Base-by-base conservation (phyloP, 83 land plant species). In the Isoetes engelmannii region DNA sequence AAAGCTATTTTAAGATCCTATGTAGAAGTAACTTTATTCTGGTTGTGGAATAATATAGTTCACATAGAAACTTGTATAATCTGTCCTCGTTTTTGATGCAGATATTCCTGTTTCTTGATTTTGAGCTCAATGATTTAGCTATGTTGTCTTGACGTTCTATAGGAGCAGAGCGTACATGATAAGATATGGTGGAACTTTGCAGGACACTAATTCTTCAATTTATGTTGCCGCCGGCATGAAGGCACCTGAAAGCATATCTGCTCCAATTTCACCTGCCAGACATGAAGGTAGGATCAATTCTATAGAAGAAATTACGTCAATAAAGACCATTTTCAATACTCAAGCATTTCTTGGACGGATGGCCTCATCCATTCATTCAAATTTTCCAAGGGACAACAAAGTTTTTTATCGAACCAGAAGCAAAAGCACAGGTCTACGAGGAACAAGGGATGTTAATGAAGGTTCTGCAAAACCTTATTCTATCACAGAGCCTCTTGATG, bases 201-300 rank as follows among this genome's bases (percentile, higher is more conserved):
- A 59, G 62, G 62, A 59, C 10, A 59, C 62, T 37, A 59, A 42
- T 59, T 37, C 62, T 18, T 18, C 18, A 42, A 18, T 18, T 7
- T 59, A 7, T 12, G 3, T 12, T 10, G 19, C 8, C 1, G 62
- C 12, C 3, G 10, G 28, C 9, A 19, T 2, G 62, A 12, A 18
- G 28, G 9, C 12, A 12, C 18, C 62, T 8, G 62, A 42, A 18
- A 59, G 62, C 62, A 59, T 20, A 59, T 59, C 62, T 8, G 62
- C 62, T 59, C 62, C 62, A 59, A 0, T 59, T 37, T 59, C 62
- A 12, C 62, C 62, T 8, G 20, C 28, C 8, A 59, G 62, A 59
- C 18, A 18, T 8, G 19, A 59, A 18, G 17, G 15, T 15, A 42
- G 62, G 8, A 42, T 59, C 18, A 59, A 59, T 18, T 18, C 28